Percentiles rank a stretch among this genome's conserved stretches.
phyloP scores from a whole-genome alignment of 208 protist species.

The Wallacemonas sp. region DNA sequence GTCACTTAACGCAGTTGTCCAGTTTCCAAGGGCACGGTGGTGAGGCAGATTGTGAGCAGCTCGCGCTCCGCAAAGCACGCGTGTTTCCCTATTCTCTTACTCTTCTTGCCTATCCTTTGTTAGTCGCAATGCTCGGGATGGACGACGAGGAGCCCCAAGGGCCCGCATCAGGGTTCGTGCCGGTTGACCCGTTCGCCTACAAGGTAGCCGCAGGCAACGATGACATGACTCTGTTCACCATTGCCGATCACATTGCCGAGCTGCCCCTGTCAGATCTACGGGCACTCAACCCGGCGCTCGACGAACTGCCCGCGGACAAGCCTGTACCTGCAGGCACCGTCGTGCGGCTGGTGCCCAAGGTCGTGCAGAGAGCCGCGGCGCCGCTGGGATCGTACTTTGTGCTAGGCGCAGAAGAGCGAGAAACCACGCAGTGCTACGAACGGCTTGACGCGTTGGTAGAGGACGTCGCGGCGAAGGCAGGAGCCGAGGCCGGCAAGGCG shows the following conservation, averaged over 20 bases:
- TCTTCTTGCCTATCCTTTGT: no score
- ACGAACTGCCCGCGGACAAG: constrained; percentile 15
- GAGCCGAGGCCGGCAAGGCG: constrained; percentile 3
- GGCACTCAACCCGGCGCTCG: constrained; percentile 43
- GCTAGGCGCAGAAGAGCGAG: constrained; percentile 42
- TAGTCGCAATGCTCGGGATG: constrained; percentile 26
- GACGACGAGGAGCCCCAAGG: constrained; percentile 20
- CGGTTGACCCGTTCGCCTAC: constrained; percentile 11
- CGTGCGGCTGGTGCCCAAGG: constrained; percentile 37
- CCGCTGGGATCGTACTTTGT: constrained; percentile 37
- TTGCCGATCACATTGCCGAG: neutral
- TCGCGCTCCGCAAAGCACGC: no score
- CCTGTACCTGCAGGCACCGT: constrained; percentile 36
- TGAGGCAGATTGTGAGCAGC: no score
- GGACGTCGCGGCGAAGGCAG: constrained; percentile 16
- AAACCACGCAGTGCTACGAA: constrained; percentile 31
- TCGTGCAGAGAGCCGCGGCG: constrained; percentile 12
- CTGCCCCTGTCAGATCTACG: constrained; percentile 47
- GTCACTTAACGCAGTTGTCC: no score
- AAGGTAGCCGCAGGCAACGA: neutral
- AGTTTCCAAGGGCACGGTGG: no score
- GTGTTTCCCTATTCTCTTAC: no score
- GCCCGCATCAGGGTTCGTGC: neutral
- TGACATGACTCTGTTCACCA: neutral
- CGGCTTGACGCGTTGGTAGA: constrained; percentile 26